Evolutionary conservation across 2,329 filamentous ascomycete genomes (phyloP), one percentile per base, ranked within the genome.

Genomic region (Aschersonia sp.): DNA sequence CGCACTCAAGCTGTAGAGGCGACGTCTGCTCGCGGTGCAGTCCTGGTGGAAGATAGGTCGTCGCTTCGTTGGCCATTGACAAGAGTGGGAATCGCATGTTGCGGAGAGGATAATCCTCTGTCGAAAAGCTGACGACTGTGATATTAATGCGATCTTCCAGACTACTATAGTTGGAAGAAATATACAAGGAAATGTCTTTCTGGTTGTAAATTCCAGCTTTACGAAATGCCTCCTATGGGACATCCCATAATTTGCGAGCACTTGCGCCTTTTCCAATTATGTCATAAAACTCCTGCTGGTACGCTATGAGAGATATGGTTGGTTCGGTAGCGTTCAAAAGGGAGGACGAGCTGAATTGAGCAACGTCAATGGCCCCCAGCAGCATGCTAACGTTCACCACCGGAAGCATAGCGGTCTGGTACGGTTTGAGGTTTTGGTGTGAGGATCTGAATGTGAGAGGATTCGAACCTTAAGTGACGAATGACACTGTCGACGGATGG

Each of bases 161-260:
- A 45, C 41, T 69, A 59, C 5, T 56, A 52, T n/a, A 74, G 55
- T 53, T 52, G n/a, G 50, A 52, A 4, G 52, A 45, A 5, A 52
- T 48, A 43, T 51, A 51, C 12, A 53, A 47, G 6, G 52, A 49
- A 22, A 51, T 51, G 44, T 49, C 48, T 22, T 32, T 9, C 10
- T 32, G 45, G 42, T 50, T 49, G 46, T 55, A 78, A 0, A 74
- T 66, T 8, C 74, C 70, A 6, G 74, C 74, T 53, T 79, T 75
- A 47, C 78, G 75, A 43, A 74, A 78, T 5, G 73, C 73, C 50
- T 77, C 55, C 0, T 70, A 69, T 0, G 74, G 72, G 40, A 51
- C 40, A 11, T 53, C 51, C 50, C 48, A 48, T 1, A 53, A 46
- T 47, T 49, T 50, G 22, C 51, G 46, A 2, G 49, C 51, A 35